Evolutionary conservation across 2,329 filamentous ascomycete species (phyloP), one percentile per base, ranked within the genome.

Genomic region (Tolypocladium inflatum): DNA sequence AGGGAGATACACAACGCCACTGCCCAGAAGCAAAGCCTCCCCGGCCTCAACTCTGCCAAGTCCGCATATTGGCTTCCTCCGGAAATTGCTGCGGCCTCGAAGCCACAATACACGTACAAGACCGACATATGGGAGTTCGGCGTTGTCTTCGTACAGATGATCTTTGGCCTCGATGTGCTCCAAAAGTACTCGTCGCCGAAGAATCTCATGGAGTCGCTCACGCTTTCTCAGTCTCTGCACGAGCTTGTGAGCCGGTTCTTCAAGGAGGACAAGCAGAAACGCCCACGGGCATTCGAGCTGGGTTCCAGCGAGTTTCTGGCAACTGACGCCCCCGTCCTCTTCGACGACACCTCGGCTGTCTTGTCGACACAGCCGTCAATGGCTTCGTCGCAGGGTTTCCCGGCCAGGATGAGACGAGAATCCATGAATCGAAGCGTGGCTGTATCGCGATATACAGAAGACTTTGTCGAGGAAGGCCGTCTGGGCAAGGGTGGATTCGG

Each of bases 121-220:
- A 90, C 91, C 0, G 94, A 97, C 70, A 84, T 97, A 10, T 99
- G 94, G 94, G 90, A 97, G 63, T 85, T 99, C 66, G 94, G 94
- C 5, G 84, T 97, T 37, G 83, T 97, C 6, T 89, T 97, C 65
- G 73, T 96, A 43, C 93, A 99, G 70, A 97, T 97, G 91, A 82
- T 94, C 4, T 93, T 97, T 70, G 94, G 94, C 2, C 78, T 91
- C 39, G 85, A 91, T 63, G 83, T 91, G 8, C 78, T 88, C 21
- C 80, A 87, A 59, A 88, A 86, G 59, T 93, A 94, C 70, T 86
- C 86, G 19, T 95, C 91, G 0, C 92, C 93, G 1, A 83, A 82
- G 58, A 83, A 85, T 48, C 74, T 96, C 55, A 86, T 90, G 68
- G 85, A 87, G 15, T 84, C 85, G 1, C 74, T 92, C 39, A 80